Percentiles rank a stretch among this genome's conserved stretches.
phyloP scores from a whole-genome alignment of 495 filamentous ascomycete genomes.

The Articulospora tetracladia region DNA sequence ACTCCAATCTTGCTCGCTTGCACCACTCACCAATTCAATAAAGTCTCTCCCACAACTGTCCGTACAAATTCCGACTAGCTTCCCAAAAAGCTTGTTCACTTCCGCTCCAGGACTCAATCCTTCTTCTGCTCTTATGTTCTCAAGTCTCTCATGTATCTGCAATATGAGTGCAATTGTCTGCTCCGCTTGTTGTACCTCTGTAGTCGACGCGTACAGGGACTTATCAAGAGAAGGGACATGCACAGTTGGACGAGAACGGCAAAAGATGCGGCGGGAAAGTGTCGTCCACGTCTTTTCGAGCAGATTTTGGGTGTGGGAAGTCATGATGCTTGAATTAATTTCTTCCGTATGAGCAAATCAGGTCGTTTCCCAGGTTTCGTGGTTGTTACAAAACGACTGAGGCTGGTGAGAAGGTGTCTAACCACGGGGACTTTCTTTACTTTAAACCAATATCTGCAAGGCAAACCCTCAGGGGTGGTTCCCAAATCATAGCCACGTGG shows the following conservation, averaged over 20 bases:
- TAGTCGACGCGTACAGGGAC: background rate
- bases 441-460: background rate
- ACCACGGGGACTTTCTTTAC: background rate
- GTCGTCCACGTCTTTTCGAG: too few species aligned
- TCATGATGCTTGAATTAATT: background rate
- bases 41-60: conserved; percentile 8
- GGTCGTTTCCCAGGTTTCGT: too few species aligned
- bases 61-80: conserved; percentile 33
- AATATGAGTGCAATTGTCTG: background rate
- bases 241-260: background rate
- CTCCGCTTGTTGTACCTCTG: background rate
- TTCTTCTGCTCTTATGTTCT: background rate
- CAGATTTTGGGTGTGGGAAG: too few species aligned
- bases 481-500: background rate
- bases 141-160: background rate
- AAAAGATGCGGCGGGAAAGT: too few species aligned
- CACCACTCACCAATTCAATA: background rate
- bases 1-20: background rate
- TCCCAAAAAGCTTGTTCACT: conserved; percentile 32
- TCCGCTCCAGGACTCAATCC: background rate
- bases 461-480: background rate
- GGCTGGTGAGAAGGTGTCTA: background rate
- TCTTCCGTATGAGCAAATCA: background rate
- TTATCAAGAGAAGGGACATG: background rate
- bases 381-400: background rate